Evolutionary conservation across 352 stramenopile genomes (phyloP).

Genomic region (Nothophytophthora sp.): DNA sequence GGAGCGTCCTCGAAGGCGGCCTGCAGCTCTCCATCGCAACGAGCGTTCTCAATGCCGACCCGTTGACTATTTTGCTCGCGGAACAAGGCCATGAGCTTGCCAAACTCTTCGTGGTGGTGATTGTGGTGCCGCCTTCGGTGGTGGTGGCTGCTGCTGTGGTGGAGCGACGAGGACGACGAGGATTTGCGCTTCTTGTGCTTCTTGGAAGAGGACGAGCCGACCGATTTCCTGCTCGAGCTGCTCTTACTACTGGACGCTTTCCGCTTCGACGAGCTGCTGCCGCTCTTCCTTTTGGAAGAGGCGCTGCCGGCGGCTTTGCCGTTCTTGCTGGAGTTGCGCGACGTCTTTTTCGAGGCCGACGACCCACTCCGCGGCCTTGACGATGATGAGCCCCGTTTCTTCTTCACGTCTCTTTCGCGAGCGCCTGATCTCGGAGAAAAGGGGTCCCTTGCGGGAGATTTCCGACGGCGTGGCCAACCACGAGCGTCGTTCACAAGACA

Average conservation of each 20-base stretch:
- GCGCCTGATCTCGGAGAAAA: slow-evolving; percentile 23
- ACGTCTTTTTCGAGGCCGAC: slow-evolving; percentile 45
- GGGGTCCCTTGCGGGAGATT: slow-evolving; percentile 29
- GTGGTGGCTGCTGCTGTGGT: slow-evolving; percentile 50
- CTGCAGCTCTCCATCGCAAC: slow-evolving; percentile 38
- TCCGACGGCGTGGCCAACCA: slow-evolving; percentile 70
- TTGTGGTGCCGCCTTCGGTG: slow-evolving; percentile 65
- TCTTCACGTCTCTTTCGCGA: slow-evolving; percentile 18
- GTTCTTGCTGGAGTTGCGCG: slow-evolving; percentile 39
- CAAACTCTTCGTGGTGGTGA: slow-evolving; percentile 65
- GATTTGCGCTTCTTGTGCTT: slow-evolving; percentile 74
- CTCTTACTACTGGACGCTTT: slow-evolving; percentile 50
- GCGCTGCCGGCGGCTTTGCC: slow-evolving; percentile 33
- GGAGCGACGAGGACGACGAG: slow-evolving; percentile 63
- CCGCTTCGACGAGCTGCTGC: slow-evolving; percentile 44
- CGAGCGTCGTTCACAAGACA: slow-evolving; percentile 87
- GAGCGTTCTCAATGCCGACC: slow-evolving; percentile 50
- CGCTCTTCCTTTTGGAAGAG: slow-evolving; percentile 50
- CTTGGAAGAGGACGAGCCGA: slow-evolving; percentile 50
- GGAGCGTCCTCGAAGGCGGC: slow-evolving; percentile 47
- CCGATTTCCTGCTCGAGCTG: slow-evolving; percentile 57
- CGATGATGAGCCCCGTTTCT: slow-evolving; percentile 41
- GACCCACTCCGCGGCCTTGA: slow-evolving; percentile 43
- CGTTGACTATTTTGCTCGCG: slow-evolving; percentile 61
- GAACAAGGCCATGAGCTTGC: slow-evolving; percentile 59